Base-by-base conservation (phyloP, 1,139 yeast genomes). In the Diutina rugosa region DNA sequence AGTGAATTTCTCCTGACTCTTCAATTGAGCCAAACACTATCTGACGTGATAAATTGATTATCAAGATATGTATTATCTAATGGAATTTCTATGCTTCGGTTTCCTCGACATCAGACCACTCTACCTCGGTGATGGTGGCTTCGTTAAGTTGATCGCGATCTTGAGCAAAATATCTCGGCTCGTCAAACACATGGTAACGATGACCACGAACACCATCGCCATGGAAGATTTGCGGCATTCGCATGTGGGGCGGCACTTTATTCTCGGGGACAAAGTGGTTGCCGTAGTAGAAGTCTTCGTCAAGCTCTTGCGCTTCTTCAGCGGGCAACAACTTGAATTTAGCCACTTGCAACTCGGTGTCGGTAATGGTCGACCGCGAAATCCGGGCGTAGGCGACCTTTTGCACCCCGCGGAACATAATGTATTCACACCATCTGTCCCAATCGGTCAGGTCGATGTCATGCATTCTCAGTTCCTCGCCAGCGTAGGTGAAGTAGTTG, bases 401-500 rank as follows among this genome's bases (percentile, higher is more conserved):
- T 69, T 83, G 86, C 70, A 93, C 74, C 59, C 87, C 85, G 69
- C 93, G 87, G 79, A 87, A 93, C 62, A 93, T 73, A 60, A 93
- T 90, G 71, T 93, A 93, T 72, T 93, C 96, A 73, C 99, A 93
- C 99, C 99, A 93, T 72, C 99, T 82, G 67, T 93, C 99, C 87
- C 95, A 89, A 68, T 93, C 99, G 10, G 87, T 77, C 56, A 91
- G 85, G 67, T 93, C 99, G 62, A 93, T 90, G 69, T 93, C 99
- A 63, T 85, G 82, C 93, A 93, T 89, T 54, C 96, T 86, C 1
- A 95, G 84, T 62, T 75, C 71, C 56, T 86, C 87, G 64, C 96
- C 85, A 18, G 91, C 96, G 69, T 90, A 90, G 1, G 91, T 90
- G 70, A 89, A 84, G 74, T 93, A 93, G 71, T 93, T 91, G 16